Base-by-base conservation (phyloP, 2,329 filamentous ascomycete species). In the Coniochaeta ligniaria region DNA sequence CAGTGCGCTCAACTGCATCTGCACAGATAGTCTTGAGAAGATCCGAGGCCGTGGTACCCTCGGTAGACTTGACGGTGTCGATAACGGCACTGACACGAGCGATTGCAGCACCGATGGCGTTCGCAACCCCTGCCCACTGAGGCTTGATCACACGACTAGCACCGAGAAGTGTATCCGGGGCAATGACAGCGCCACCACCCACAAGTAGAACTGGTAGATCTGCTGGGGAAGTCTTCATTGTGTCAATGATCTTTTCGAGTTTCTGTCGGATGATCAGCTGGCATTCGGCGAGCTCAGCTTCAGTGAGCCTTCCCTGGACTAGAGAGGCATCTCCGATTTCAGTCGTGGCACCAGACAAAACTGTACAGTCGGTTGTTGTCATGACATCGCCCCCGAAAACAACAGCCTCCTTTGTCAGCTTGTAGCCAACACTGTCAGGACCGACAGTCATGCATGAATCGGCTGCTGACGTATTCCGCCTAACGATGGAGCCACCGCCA, bases 81-180 rank as follows among this genome's bases (percentile, higher is more conserved):
- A 82, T 74, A 0, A 81, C 77, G 1, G 80, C 79, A 61, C 81
- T 85, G 2, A 88, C 83, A 43, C 82, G 74, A 1, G 84, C 83
- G 61, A 84, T 85, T 0, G 85, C 85, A 9, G 85, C 85, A 1
- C 85, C 85, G 11, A 88, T 84, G 0, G 85, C 85, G 66, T 88
- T 88, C 9, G 86, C 85, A 1, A 88, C 83, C 3, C 78, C 79
- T 1, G 83, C 80, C 74, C 78, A 85, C 45, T 78, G 72, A 0
- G 83, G 83, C 63, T 81, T 84, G 52, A 85, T 70, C 1, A 87
- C 81, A 35, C 72, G 75, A 62, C 80, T 83, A 9, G 83, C 84
- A 1, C 84, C 84, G 35, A 74, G 72, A 0, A 88, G 73, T n/a
- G 77, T 69, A 38, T 82, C 75, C 0, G 83, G 84, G 0, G 82